Base-by-base conservation (phyloP, 2,329 filamentous ascomycete genomes). In the Helminthosporium solani region DNA sequence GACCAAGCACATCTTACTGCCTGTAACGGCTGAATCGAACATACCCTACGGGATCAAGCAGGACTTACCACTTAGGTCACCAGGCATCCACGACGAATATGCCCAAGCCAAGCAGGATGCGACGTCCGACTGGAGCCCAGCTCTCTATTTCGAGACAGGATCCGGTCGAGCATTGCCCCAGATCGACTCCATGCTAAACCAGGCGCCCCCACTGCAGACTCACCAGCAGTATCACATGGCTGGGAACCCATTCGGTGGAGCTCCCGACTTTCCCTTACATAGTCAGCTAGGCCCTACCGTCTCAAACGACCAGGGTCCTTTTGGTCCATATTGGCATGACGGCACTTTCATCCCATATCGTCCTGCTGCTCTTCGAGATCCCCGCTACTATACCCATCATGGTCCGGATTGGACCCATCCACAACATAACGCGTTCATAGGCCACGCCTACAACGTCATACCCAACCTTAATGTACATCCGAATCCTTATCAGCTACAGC, bases 1-100 rank as follows among this genome's bases (percentile, higher is more conserved):
- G 1, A 76, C 83, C 37, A 96, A 96, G 71, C 90, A 96, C 66
- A 83, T 96, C 65, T 77, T 94, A 16, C 75, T 95, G 21, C 84
- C 88, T 2, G 78, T 80, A 27, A 72, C 79, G 21, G 72, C 75
- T 16, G 72, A 75, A 45, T 68, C 70, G 9, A 57, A 44, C 41
- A 53, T 67, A 6, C 57, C 59, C 1, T 68, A 66, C 37, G 58
- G 54, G 19, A 50, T 66, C 35, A 67, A 67, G 49, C 68, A 67
- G 41, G 67, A 70, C 8, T 55, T 72, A 1, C 65, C 70, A 8
- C 53, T 72, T 15, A 59, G 69, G 34, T 65, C 68, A 2, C 63
- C 66, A 9, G 54, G 39, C 12, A 21, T 57, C 35, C 56, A 53
- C 38, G 43, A 41, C 30, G 50, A 52, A 7, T 53, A 55, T 25